Evolutionary conservation across 345 rosid species (phyloP).

Genomic region (Streptanthus diversifolius): DNA sequence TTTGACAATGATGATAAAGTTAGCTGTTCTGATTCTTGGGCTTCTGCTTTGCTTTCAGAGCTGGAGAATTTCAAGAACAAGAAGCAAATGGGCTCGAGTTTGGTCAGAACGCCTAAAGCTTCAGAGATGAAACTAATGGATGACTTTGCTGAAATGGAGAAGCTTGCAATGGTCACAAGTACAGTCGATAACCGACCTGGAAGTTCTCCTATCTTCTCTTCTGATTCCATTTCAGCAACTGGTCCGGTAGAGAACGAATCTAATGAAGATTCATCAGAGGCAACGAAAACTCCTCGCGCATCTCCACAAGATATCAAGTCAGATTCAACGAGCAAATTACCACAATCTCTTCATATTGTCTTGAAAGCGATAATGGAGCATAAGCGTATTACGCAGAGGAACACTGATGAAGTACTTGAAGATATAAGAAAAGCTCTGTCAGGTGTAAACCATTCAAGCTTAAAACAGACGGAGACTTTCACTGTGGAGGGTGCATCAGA

Average conservation of each 20-base stretch:
- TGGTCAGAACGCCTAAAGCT: constrained; percentile 51
- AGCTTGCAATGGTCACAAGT: constrained; percentile 55
- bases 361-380: constrained; percentile 50
- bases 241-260: constrained; percentile 37
- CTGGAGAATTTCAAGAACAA: constrained; percentile 61
- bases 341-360: constrained; percentile 50
- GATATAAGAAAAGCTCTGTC: constrained; percentile 55
- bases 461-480: constrained; percentile 32
- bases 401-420: constrained; percentile 50
- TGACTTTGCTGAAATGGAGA: constrained; percentile 97
- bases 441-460: constrained; percentile 22
- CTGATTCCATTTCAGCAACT: constrained; percentile 34
- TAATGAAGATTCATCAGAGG: constrained; percentile 29
- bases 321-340: constrained; percentile 20
- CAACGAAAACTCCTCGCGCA: constrained; percentile 33
- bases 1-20: constrained; percentile 66
- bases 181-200: constrained; percentile 38
- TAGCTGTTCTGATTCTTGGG: constrained; percentile 71
- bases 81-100: constrained; percentile 43
- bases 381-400: constrained; percentile 36
- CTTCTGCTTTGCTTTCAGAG: constrained; percentile 72
- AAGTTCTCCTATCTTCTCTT: constrained; percentile 32
- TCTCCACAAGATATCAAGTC: constrained; percentile 32
- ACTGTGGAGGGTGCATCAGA: constrained; percentile 23
- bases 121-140: constrained; percentile 84